A percentile compares a stretch with the other conserved stretches of the same genome.
Evolutionary conservation across 805 yeast species (phyloP).

Genomic region (Teunomyces barrocoloradensis): DNA sequence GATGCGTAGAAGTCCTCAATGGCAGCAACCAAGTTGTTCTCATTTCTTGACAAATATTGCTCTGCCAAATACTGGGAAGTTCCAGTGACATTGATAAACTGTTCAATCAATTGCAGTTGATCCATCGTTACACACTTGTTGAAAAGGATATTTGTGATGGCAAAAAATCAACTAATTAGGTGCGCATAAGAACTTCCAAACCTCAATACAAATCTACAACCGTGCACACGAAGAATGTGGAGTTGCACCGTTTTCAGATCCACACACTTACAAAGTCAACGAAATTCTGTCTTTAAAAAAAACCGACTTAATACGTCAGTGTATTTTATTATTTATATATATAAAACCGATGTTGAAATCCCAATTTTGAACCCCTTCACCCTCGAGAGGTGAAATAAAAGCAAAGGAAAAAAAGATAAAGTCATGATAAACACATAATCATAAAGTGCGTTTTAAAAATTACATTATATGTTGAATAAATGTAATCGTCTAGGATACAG

Average conservation of each 20-base stretch:
- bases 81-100: slow-evolving; percentile 36
- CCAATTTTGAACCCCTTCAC: slow-evolving; percentile 40
- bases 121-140: slow-evolving; percentile 12
- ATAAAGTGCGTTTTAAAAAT: slow-evolving; percentile 14
- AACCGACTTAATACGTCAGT: neutral
- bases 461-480: slow-evolving; percentile 51
- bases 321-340: slow-evolving; percentile 7
- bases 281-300: neutral
- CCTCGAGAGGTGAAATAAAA: slow-evolving; percentile 10
- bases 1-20: slow-evolving; percentile 41
- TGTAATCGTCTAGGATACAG: slow-evolving; percentile 36
- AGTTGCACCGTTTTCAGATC: too few species aligned
- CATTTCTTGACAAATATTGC: slow-evolving; percentile 38
- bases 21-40: slow-evolving; percentile 36
- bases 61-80: slow-evolving; percentile 35
- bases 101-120: slow-evolving; percentile 21
- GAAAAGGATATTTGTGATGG: slow-evolving; percentile 4
- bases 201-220: neutral
- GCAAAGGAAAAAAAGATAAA: slow-evolving; percentile 14
- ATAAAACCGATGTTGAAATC: slow-evolving; percentile 49
- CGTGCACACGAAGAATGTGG: neutral
- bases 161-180: slow-evolving; percentile 1
- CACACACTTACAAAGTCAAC: too few species aligned
- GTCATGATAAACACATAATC: slow-evolving; percentile 18
- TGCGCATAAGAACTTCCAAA: neutral